Evolutionary conservation across 352 stramenopile species (phyloP), one percentile per base, ranked within the genome.

Genomic region (Pythium periplocum): DNA sequence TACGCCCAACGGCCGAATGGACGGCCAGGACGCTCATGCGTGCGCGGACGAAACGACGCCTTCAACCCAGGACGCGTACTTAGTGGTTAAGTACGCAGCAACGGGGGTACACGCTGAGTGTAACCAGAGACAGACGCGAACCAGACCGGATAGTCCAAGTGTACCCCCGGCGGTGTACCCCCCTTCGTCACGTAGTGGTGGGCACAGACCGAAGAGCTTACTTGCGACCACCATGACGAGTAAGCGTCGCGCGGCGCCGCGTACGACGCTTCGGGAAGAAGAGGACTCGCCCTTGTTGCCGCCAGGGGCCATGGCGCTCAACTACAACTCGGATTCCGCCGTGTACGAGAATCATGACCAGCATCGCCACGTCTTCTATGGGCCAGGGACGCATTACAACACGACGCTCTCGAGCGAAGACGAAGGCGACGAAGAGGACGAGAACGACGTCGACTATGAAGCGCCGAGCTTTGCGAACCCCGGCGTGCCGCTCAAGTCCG

Each of bases 281-380:
- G 70, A 77, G 45, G 51, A 67, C 48, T 85, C 75, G 30, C 75
- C 78, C 10, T 62, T 92, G 57, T 67, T 92, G 32, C 64, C 68
- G 42, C 35, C 61, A 0, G 71, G 73, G 33, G 59, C 48, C 6
- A 60, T 86, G 36, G 72, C 77, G 56, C 71, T 88, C 46, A 88
- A 93, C 57, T 93, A 93, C 65, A 93, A 93, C 71, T 93, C 83
- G 44, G 83, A 93, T 54, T 91, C 83, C 55, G 83, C 76, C 42
- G 73, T 91, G 42, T 87, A 89, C 57, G 68, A 86, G 40, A 61
- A 72, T 39, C 73, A 83, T 54, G 17, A 26, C 17, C 17, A 76
- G 60, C 65, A 86, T 51, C 69, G 82, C 61, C 67, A 82, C 48
- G 66, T 82, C 17, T 82, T 73, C 61, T 80, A 86, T 49, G 75